Base-by-base conservation (phyloP, 306 rosid genomes). In the Astragalus membranaceus region DNA sequence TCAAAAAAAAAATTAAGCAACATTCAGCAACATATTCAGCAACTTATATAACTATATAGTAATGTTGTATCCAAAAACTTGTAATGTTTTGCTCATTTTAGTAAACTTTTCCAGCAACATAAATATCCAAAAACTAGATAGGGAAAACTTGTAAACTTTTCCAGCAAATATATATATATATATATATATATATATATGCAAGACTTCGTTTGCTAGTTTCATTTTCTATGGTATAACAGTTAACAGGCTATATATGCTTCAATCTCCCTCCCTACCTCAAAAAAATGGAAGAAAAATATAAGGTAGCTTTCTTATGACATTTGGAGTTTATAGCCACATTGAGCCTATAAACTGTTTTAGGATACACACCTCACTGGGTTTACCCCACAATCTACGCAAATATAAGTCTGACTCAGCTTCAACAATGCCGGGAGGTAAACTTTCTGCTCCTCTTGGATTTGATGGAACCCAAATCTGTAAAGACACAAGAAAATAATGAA, bases 391-490 rank as follows among this genome's bases (percentile, higher is more conserved):
- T 85, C 97, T 89, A 66, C 84, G 93, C 68, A 84, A 79, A 81
- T 91, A 84, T 59, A 80, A 82, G 70, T 94, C 99, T 0, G 99
- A 86, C 42, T 86, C 88, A 4, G 92, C 91, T 64, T 77, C 92
- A 82, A 91, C 80, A 64, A 94, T 91, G 72, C 95, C 90, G 1
- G 96, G 96, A 23, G 99, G 89, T 77, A 94, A 70, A 77, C 81
- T 85, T 85, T 94, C 99, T 35, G 97, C 97, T 56, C 99, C 99
- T 85, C 81, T 87, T 59, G 97, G 99, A 87, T 94, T 91, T 73
- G 97, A 87, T 67, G 97, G 85, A 72, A 71, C 97, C 99, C 97
- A 95, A 68, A 89, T 89, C 99, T 95, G 86, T 79, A 70, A 48
- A 68, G 32, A 68, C 47, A 43, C 65, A 43, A 57, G 39, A 71